These are phyloP conservation scores for Agrocybe praecox DNA, from an alignment of 768 basidiomycete genomes.

Conservation along the genomic window DNA sequence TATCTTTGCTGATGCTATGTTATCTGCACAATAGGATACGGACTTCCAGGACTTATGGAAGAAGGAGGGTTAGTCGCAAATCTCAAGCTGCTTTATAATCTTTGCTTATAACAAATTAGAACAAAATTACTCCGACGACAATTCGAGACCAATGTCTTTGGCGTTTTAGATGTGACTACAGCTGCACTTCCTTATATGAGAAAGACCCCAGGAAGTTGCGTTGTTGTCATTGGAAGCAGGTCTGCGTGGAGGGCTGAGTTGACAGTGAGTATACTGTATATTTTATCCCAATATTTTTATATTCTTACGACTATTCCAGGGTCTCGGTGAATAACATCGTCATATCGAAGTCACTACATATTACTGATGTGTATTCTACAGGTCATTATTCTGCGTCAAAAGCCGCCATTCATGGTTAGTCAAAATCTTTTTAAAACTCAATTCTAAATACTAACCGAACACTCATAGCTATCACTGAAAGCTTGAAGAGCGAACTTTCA, in stretches of 20 bases:
- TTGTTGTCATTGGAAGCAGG: constrained; percentile 57
- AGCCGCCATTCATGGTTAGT: constrained; percentile 57
- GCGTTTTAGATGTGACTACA: constrained; percentile 52
- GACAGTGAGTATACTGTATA: constrained; percentile 35
- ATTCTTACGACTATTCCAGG: constrained; percentile 20
- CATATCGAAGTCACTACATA: neutral
- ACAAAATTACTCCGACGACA: constrained; percentile 38
- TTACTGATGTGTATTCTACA: neutral
- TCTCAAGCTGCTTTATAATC: neutral
- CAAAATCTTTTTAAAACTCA: neutral
- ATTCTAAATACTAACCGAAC: neutral
- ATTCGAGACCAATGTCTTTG: constrained; percentile 54
- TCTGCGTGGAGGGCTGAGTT: constrained; percentile 52
- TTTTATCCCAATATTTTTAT: neutral
- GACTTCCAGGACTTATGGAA: constrained; percentile 49
- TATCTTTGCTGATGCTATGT: neutral
- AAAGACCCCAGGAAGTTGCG: constrained; percentile 38
- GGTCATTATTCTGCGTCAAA: constrained; percentile 55
- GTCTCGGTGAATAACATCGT: constrained; percentile 27
- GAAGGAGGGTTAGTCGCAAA: constrained; percentile 52
- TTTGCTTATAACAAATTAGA: constrained; percentile 11
- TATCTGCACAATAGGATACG: constrained; percentile 26
- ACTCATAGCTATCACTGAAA: constrained; percentile 52
- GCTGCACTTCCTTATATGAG: constrained; percentile 57
- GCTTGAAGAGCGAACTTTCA: constrained; percentile 53